Conservation (phyloP, 805 yeast species). For the Alloascoidea africana region DNA sequence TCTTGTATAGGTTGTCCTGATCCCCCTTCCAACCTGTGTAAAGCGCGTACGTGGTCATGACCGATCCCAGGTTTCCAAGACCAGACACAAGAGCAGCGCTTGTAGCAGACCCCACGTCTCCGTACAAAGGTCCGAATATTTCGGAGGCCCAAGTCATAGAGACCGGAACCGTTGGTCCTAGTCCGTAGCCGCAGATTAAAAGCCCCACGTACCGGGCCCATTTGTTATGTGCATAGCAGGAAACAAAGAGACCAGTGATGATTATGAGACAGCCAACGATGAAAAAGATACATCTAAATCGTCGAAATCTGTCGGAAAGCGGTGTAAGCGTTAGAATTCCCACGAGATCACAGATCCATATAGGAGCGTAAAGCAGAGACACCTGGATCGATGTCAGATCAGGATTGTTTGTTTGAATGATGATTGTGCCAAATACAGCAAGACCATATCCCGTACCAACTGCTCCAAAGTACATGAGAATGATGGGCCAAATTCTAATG, state of each 20-base stretch:
- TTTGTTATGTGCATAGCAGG: constrained; percentile 55
- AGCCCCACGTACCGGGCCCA: constrained; percentile 78
- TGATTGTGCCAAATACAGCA: constrained; percentile 73
- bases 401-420: constrained; percentile 53
- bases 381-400: constrained; percentile 47
- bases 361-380: constrained; percentile 72
- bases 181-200: constrained; percentile 70
- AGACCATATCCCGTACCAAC: constrained; percentile 86
- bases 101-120: constrained; percentile 77
- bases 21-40: constrained; percentile 85
- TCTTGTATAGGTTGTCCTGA: constrained; percentile 36
- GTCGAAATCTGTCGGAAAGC: constrained; percentile 54
- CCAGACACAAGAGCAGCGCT: constrained; percentile 77
- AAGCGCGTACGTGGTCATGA: constrained; percentile 72
- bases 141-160: constrained; percentile 76
- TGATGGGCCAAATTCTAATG: constrained; percentile 60
- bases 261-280: constrained; percentile 47
- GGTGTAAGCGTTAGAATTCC: constrained; percentile 69
- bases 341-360: constrained; percentile 74
- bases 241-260: constrained; percentile 59
- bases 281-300: constrained; percentile 47
- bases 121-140: constrained; percentile 53
- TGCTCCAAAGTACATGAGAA: constrained; percentile 84
- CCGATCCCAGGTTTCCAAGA: constrained; percentile 76
- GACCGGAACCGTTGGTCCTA: constrained; percentile 86